Evolutionary conservation across 352 stramenopile species (phyloP), one percentile per base, ranked within the genome.

Genomic region (Aphanomyces astaci): DNA sequence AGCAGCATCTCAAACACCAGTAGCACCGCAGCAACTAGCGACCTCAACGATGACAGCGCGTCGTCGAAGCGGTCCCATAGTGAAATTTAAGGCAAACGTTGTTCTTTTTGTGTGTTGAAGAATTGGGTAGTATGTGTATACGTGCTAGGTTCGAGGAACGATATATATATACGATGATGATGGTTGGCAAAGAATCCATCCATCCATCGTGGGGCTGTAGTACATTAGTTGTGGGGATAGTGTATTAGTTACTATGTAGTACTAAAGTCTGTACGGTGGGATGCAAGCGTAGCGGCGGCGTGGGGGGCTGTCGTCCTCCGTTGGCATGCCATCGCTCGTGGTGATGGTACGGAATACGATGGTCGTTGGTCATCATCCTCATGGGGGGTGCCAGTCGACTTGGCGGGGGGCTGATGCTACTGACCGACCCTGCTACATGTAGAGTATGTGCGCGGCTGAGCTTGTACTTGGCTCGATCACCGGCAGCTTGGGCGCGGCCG

Each of bases 381-480:
- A n/a, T n/a, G n/a, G n/a, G n/a, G n/a, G n/a, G n/a, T n/a, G n/a
- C n/a, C n/a, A n/a, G n/a, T n/a, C n/a, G n/a, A n/a, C n/a, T n/a
- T n/a, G n/a, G n/a, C n/a, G n/a, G n/a, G n/a, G n/a, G n/a, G n/a
- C n/a, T n/a, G n/a, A n/a, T n/a, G n/a, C n/a, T n/a, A n/a, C n/a
- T n/a, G n/a, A n/a, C n/a, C 71, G 48, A 15, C 22, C 31, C 53
- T 0, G 82, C 76, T 27, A 92, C 70, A 63, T 94, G 79, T 19
- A 79, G 70, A 28, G 76, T 80, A 64, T 94, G 86, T 10, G 80
- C 84, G 63, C 82, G 78, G 67, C 76, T 88, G 63, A 95, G 70
- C 68, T 93, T 92, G 76, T 83, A 90, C 36, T 82, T 76, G 25
- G 87, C 87, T 28, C 87, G 87, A 46, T 95, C 81, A 1, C 84